phyloP scores from a whole-genome alignment of 116 monocot genomes.

The Posidonia oceanica region DNA sequence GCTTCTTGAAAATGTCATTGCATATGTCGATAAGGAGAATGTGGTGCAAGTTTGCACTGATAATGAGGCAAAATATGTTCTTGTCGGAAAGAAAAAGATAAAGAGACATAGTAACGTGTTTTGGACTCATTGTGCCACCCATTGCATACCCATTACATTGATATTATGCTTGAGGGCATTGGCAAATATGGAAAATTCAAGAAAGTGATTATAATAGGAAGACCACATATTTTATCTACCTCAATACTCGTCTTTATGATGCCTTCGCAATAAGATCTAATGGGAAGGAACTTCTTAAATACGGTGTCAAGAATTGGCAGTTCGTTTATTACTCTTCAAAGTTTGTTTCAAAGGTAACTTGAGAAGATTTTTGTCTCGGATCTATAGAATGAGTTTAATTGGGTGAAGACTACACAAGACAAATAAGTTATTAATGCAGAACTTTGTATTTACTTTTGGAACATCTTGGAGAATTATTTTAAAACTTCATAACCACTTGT shows the following conservation, averaged over 20 bases:
- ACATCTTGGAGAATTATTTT: not conserved
- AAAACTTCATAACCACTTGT: not conserved
- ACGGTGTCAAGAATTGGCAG: not conserved
- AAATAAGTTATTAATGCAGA: not conserved
- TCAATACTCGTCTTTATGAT: not conserved
- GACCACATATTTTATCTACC: not conserved
- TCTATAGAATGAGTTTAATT: no score
- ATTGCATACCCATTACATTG: not conserved
- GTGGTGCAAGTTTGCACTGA: not conserved
- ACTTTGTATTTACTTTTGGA: not conserved
- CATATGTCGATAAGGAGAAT: not conserved
- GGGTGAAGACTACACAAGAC: no score
- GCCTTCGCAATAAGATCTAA: not conserved
- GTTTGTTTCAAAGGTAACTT: not conserved
- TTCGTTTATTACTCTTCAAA: not conserved
- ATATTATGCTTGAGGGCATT: not conserved
- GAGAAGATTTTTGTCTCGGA: no score
- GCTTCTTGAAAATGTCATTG: not conserved
- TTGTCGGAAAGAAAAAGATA: not conserved
- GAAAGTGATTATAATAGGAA: constrained; percentile 1
- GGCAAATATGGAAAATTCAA: not conserved
- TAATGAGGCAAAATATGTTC: not conserved
- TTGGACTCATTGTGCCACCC: not conserved
- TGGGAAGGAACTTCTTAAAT: not conserved
- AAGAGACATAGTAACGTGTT: not conserved